A percentile compares a stretch with the other conserved stretches of the same genome.
These are phyloP conservation scores for Sporormia fimetaria DNA, from an alignment of 495 filamentous ascomycete species.

Conservation along the genomic window DNA sequence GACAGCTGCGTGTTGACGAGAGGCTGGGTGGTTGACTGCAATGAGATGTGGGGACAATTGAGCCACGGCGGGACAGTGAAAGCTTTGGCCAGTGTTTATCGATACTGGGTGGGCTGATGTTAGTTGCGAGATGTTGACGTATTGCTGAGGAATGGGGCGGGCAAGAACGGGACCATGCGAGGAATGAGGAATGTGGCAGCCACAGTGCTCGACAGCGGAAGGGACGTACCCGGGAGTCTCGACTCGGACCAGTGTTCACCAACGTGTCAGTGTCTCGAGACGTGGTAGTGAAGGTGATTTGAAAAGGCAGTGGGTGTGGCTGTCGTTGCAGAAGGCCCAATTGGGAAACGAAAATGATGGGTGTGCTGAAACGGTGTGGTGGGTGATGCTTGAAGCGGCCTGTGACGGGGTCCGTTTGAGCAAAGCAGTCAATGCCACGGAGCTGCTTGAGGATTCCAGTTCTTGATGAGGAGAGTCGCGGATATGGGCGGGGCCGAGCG, in stretches of 20 bases:
- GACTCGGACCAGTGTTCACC: conserved; percentile 7
- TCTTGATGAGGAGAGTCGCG: no score
- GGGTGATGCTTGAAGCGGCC: conserved; percentile 4
- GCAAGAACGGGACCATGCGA: conserved; percentile 9
- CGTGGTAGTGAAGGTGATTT: neutral
- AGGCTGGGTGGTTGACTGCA: neutral
- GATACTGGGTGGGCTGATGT: conserved; percentile 6
- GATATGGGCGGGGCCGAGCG: no score
- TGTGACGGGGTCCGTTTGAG: conserved; percentile 20
- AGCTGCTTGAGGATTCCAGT: no score
- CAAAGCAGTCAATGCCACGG: conserved; percentile 9
- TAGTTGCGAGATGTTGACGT: conserved; percentile 11
- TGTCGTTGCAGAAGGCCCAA: conserved; percentile 20
- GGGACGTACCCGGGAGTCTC: conserved; percentile 13
- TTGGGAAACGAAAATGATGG: conserved; percentile 15
- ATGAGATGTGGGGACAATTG: no score
- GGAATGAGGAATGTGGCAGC: no score
- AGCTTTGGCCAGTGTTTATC: conserved; percentile 1
- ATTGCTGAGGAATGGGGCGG: conserved; percentile 19
- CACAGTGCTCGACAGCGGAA: conserved; percentile 6
- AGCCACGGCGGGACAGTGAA: conserved; percentile 9
- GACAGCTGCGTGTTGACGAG: no score
- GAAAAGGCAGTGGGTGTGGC: neutral
- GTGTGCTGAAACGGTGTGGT: conserved; percentile 17
- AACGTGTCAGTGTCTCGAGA: neutral